Percentiles rank a stretch among this genome's conserved stretches.
phyloP scores from a whole-genome alignment of 345 rosid species.

The Aquilaria malaccensis region DNA sequence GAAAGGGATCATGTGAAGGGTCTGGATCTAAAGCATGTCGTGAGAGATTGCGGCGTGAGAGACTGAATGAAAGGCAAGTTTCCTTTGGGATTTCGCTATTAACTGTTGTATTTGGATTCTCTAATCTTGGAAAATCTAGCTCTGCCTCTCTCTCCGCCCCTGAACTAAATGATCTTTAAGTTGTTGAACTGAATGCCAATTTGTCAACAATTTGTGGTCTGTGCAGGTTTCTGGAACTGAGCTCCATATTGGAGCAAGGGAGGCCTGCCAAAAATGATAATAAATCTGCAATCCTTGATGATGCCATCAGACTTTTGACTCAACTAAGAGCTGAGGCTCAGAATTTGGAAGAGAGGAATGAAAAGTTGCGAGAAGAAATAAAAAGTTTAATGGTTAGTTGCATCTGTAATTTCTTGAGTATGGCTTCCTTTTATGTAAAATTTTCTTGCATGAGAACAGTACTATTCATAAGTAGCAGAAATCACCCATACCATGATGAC shows the following conservation, averaged over 20 bases:
- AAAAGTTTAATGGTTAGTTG: constrained; percentile 67
- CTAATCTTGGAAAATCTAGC: not conserved
- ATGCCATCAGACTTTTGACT: constrained; percentile 71
- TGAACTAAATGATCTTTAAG: not conserved
- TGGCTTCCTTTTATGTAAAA: too few relatives aligned
- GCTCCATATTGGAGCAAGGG: constrained; percentile 76
- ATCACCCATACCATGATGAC: too few relatives aligned
- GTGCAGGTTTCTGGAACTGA: constrained; percentile 75
- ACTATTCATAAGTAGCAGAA: too few relatives aligned
- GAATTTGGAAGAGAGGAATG: constrained; percentile 74
- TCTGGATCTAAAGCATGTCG: constrained; percentile 70
- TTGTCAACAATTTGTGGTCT: too few relatives aligned
- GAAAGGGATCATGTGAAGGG: constrained; percentile 24
- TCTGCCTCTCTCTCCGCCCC: constrained; percentile 3
- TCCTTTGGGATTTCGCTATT: constrained; percentile 1
- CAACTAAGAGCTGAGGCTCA: constrained; percentile 70
- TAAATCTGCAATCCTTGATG: constrained; percentile 77
- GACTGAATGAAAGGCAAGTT: constrained; percentile 63
- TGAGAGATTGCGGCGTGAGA: constrained; percentile 85
- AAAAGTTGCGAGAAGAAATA: constrained; percentile 70
- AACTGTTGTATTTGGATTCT: not conserved
- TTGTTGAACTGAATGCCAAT: not conserved
- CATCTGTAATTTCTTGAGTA: not conserved
- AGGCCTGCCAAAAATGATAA: constrained; percentile 77
- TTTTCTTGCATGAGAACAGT: too few relatives aligned